Percentiles rank a stretch among this genome's conserved stretches.
phyloP scores from a whole-genome alignment of 2,329 filamentous ascomycete species.

The Coleophoma cylindrospora region DNA sequence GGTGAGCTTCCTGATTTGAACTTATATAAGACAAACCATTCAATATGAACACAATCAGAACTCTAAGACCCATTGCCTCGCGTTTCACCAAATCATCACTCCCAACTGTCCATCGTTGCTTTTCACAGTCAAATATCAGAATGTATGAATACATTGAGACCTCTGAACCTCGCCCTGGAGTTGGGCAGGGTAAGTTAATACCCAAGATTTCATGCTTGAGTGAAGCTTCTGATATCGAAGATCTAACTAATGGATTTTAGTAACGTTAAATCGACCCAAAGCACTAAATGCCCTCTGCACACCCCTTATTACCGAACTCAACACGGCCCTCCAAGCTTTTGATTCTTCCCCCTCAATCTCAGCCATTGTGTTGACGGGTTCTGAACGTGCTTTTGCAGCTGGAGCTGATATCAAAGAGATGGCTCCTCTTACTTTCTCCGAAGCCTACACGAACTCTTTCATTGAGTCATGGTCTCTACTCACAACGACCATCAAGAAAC shows the following conservation, averaged over 20 bases:
- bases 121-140: constrained; percentile 23
- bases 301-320: constrained; percentile 86
- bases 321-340: constrained; percentile 67
- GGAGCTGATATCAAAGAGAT: constrained; percentile 99
- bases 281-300: constrained; percentile 91
- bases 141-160: constrained; percentile 79
- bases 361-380: constrained; percentile 83
- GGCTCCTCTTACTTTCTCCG: constrained; percentile 83
- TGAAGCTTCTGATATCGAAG: too few species aligned
- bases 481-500: constrained; percentile 81
- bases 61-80: constrained; percentile 23
- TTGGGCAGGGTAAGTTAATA: constrained; percentile 68
- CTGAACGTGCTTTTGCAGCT: constrained; percentile 84
- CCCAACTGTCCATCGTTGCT: constrained; percentile 20
- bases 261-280: constrained; percentile 90
- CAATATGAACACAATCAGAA: constrained; percentile 23
- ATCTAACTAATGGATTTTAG: constrained; percentile 37
- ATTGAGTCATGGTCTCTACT: constrained; percentile 93
- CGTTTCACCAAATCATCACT: constrained; percentile 20
- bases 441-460: constrained; percentile 85
- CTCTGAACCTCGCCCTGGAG: constrained; percentile 79
- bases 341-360: constrained; percentile 65
- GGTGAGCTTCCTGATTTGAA: too few species aligned
- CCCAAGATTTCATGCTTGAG: too few species aligned
- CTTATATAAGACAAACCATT: too few species aligned